Percentiles rank a stretch among this genome's conserved stretches.
phyloP scores from a whole-genome alignment of 202 grass and related monocot genomes.

The Hordeum pubiflorum region DNA sequence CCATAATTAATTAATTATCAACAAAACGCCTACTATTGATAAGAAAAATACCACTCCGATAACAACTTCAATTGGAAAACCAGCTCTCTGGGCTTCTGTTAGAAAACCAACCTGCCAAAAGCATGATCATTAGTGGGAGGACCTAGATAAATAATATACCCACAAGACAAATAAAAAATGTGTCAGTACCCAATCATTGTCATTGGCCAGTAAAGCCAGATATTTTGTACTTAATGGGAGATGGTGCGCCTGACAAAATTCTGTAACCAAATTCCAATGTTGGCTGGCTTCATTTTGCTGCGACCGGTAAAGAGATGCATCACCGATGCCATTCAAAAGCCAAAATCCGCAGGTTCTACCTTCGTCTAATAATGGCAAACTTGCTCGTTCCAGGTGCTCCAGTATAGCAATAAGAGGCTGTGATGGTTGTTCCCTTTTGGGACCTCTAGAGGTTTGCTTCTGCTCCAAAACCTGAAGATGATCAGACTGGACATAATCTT shows the following conservation, averaged over 20 bases:
- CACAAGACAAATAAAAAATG: constrained; percentile 20
- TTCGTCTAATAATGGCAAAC: constrained; percentile 70
- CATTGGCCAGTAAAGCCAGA: constrained; percentile 79
- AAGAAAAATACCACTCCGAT: constrained; percentile 59
- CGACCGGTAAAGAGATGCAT: constrained; percentile 60
- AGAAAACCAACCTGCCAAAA: constrained; percentile 92
- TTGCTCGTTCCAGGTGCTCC: constrained; percentile 81
- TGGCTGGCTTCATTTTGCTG: constrained; percentile 77
- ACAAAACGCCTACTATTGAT: constrained; percentile 2
- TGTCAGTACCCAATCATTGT: constrained; percentile 93
- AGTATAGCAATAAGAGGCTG: constrained; percentile 60
- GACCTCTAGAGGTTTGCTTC: constrained; percentile 35
- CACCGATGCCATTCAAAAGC: constrained; percentile 72
- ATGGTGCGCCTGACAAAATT: constrained; percentile 74
- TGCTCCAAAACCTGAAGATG: constrained; percentile 70
- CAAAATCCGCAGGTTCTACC: constrained; percentile 75
- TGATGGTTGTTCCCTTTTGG: constrained; percentile 41
- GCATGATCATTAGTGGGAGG: constrained; percentile 19
- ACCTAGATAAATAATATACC: constrained; percentile 13
- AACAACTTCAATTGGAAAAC: constrained; percentile 72
- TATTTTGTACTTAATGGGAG: constrained; percentile 85
- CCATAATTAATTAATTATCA: background rate
- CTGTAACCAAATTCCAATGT: constrained; percentile 80
- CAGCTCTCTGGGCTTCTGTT: constrained; percentile 76
- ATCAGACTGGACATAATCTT: constrained; percentile 85